These are phyloP conservation scores for Chrysoporthe austroafricana DNA, from an alignment of 2,329 filamentous ascomycete genomes.

Conservation along the genomic window DNA sequence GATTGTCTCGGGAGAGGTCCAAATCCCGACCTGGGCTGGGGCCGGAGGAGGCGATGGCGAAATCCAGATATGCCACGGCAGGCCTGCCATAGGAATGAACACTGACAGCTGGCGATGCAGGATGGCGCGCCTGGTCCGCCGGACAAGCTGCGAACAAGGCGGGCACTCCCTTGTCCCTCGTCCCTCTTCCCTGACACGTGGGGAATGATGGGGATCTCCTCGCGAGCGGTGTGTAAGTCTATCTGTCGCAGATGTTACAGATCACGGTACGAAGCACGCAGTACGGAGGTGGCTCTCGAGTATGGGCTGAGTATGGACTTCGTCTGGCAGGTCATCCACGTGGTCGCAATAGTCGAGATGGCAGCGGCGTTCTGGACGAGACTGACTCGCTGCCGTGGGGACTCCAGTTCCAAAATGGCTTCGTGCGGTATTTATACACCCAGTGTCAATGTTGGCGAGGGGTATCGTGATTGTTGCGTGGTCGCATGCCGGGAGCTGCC, in stretches of 20 bases:
- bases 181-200: constrained; percentile 9
- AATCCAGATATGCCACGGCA: constrained; percentile 1
- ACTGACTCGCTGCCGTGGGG: constrained; percentile 1
- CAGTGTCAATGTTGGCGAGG: not conserved
- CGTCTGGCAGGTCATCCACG: constrained; percentile 4
- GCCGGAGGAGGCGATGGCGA: constrained; percentile 1
- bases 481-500: constrained; percentile 14
- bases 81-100: not conserved
- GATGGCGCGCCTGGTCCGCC: not conserved
- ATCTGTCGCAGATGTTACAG: constrained; percentile 5
- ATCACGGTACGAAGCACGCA: not conserved
- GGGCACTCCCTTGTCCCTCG: not conserved
- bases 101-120: constrained; percentile 12
- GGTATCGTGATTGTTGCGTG: constrained; percentile 20
- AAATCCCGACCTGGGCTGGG: not conserved
- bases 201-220: constrained; percentile 7
- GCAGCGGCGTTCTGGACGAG: not conserved
- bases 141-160: not conserved
- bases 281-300: too few relatives aligned
- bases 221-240: constrained; percentile 18
- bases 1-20: not conserved
- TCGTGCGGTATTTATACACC: constrained; percentile 6
- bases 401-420: not conserved
- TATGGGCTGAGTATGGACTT: not conserved
- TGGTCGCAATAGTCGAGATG: not conserved